A percentile compares a stretch with the other conserved stretches of the same genome.
Evolutionary conservation across 805 yeast species (phyloP).

Genomic region (Candida anglica): DNA sequence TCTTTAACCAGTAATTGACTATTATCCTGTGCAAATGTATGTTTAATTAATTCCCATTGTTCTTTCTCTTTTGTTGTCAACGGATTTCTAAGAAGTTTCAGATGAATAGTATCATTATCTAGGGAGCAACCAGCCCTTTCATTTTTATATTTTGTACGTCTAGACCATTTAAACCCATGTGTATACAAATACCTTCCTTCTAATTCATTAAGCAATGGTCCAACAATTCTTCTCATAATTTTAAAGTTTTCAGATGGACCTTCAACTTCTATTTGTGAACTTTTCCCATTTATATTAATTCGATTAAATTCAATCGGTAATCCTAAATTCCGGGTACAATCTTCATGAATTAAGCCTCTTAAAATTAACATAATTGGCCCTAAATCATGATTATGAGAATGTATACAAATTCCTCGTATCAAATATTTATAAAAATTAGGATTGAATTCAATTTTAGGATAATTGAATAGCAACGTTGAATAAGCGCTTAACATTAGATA

Average conservation of each 20-base stretch:
- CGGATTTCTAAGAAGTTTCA: background rate
- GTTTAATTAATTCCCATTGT: no score
- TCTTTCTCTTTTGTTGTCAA: constrained; percentile 6
- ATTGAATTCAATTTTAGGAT: constrained; percentile 1
- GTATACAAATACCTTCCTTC: constrained; percentile 12
- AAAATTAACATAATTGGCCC: constrained; percentile 6
- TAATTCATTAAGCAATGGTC: constrained; percentile 4
- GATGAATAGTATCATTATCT: no score
- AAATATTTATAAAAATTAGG: constrained; percentile 2
- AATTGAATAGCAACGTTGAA: background rate
- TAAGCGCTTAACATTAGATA: background rate
- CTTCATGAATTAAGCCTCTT: constrained; percentile 12
- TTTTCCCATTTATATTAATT: background rate
- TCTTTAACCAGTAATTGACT: background rate
- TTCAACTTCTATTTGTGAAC: background rate
- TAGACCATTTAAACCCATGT: background rate
- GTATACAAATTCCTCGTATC: constrained; percentile 3
- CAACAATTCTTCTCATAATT: constrained; percentile 11
- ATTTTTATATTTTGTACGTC: background rate
- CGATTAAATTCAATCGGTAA: constrained; percentile 9
- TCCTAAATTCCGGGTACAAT: constrained; percentile 7
- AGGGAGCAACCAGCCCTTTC: background rate
- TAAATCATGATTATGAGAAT: background rate
- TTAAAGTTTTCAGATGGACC: constrained; percentile 12
- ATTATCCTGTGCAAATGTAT: constrained; percentile 5